phyloP scores from a whole-genome alignment of 345 rosid species.

The Erucastrum elatum region DNA sequence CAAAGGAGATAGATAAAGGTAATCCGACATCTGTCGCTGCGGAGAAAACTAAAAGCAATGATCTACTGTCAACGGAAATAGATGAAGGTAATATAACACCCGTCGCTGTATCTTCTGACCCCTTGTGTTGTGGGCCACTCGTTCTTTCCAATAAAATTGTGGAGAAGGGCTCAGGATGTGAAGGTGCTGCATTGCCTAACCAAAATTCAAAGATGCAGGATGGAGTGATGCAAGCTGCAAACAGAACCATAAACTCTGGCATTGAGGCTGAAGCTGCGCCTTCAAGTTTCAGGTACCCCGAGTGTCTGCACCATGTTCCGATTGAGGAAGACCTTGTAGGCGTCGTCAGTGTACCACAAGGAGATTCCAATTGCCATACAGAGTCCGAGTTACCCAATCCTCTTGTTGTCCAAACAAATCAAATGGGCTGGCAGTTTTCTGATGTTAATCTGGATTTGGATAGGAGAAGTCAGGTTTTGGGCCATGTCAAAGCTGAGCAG shows the following conservation, averaged over 20 bases:
- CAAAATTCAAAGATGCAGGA: constrained; percentile 32
- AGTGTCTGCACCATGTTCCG: constrained; percentile 43
- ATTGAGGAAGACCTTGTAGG: constrained; percentile 30
- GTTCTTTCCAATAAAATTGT: constrained; percentile 36
- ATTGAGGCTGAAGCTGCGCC: constrained; percentile 38
- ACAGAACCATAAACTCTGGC: constrained; percentile 27
- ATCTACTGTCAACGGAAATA: constrained; percentile 29
- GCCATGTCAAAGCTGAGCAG: constrained; percentile 33
- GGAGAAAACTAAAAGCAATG: constrained; percentile 36
- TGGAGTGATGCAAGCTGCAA: constrained; percentile 42
- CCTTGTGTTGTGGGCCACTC: constrained; percentile 31
- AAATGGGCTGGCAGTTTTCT: constrained; percentile 45
- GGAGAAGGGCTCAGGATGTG: constrained; percentile 33
- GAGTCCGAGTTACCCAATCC: constrained; percentile 37
- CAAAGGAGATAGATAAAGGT: constrained; percentile 35
- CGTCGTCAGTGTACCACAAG: constrained; percentile 31
- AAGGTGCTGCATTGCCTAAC: constrained; percentile 31
- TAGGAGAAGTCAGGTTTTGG: constrained; percentile 36
- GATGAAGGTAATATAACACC: constrained; percentile 38
- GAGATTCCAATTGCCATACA: constrained; percentile 28
- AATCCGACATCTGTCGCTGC: constrained; percentile 30
- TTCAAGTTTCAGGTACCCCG: constrained; percentile 40
- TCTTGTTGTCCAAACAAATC: constrained; percentile 35
- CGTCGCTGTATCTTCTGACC: constrained; percentile 40
- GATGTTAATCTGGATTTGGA: constrained; percentile 37